These are phyloP conservation scores for Arthrobotrys sphaeroides DNA, from an alignment of 2,329 filamentous ascomycete species.

Conservation along the genomic window DNA sequence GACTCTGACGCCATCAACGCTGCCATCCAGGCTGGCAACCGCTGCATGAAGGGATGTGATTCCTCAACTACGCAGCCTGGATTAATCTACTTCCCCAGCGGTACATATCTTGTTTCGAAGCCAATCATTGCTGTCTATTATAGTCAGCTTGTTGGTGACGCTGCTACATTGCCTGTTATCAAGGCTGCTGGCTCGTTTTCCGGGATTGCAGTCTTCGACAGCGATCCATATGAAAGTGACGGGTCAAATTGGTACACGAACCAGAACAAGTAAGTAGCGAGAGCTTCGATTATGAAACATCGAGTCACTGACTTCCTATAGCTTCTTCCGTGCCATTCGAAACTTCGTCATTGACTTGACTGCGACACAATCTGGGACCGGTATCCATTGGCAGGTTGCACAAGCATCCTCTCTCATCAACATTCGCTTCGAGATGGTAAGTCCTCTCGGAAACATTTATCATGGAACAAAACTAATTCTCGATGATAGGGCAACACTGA, in stretches of 20 bases:
- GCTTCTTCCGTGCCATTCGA: conserved; percentile 83
- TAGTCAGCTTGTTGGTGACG: conserved; percentile 89
- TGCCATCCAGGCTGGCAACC: conserved; percentile 63
- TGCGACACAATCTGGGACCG: conserved; percentile 61
- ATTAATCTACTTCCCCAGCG: conserved; percentile 88
- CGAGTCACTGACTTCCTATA: conserved; percentile 59
- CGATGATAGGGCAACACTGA: conserved; percentile 32
- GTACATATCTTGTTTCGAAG: conserved; percentile 81
- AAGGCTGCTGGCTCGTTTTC: conserved; percentile 76
- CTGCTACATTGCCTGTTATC: conserved; percentile 74
- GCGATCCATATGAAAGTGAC: conserved; percentile 76
- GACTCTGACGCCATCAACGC: conserved; percentile 65
- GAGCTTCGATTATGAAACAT: neutral
- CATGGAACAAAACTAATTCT: conserved; percentile 8
- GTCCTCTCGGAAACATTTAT: conserved; percentile 28
- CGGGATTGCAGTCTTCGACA: conserved; percentile 88
- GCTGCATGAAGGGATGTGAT: conserved; percentile 67
- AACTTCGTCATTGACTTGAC: conserved; percentile 83
- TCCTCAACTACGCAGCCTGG: conserved; percentile 83
- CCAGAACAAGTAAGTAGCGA: conserved; percentile 67
- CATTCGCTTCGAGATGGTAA: conserved; percentile 67
- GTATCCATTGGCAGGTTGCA: conserved; percentile 75
- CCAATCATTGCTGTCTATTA: conserved; percentile 90
- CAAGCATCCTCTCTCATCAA: conserved; percentile 72
- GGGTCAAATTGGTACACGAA: conserved; percentile 81